A percentile compares a stretch with the other conserved stretches of the same genome.
Conservation (phyloP, 805 yeast species). For the Kodamaea fukazawae region DNA sequence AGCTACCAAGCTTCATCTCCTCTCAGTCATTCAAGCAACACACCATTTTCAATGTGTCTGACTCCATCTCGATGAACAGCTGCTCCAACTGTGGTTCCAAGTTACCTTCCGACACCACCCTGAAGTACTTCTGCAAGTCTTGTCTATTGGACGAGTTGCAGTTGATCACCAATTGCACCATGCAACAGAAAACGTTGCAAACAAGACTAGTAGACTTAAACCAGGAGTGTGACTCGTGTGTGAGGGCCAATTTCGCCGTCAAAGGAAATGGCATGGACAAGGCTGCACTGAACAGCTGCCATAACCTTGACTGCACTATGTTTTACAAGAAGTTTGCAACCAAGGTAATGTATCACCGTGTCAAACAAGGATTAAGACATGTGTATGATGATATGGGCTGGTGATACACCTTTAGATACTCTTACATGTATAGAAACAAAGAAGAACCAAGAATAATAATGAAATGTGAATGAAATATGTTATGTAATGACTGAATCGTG, state of each 20-base stretch:
- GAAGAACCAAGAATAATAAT: too few species aligned
- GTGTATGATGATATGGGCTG: conserved; percentile 6
- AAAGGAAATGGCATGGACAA: conserved; percentile 12
- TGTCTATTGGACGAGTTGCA: conserved; percentile 31
- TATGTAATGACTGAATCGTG: too few species aligned
- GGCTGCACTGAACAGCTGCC: conserved; percentile 36
- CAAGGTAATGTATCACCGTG: conserved; percentile 14
- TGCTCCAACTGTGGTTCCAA: conserved; percentile 29
- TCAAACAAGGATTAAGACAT: background rate
- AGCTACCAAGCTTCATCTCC: conserved; percentile 48
- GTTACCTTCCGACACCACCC: conserved; percentile 3
- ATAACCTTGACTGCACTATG: conserved; percentile 62
- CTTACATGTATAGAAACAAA: too few species aligned
- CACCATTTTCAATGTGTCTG: conserved; percentile 7
- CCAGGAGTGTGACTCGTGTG: conserved; percentile 22
- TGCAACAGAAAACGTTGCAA: conserved; percentile 17
- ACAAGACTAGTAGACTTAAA: conserved; percentile 11
- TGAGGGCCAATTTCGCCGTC: conserved; percentile 15
- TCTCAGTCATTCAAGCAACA: conserved; percentile 8
- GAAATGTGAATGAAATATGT: too few species aligned
- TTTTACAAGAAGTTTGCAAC: conserved; percentile 54
- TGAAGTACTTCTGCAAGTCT: conserved; percentile 16
- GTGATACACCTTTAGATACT: too few species aligned
- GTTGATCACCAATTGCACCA: conserved; percentile 30
- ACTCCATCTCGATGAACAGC: conserved; percentile 15